Evolutionary conservation across 768 basidiomycete species (phyloP), one percentile per base, ranked within the genome.

Genomic region (Amanita thiersii): DNA sequence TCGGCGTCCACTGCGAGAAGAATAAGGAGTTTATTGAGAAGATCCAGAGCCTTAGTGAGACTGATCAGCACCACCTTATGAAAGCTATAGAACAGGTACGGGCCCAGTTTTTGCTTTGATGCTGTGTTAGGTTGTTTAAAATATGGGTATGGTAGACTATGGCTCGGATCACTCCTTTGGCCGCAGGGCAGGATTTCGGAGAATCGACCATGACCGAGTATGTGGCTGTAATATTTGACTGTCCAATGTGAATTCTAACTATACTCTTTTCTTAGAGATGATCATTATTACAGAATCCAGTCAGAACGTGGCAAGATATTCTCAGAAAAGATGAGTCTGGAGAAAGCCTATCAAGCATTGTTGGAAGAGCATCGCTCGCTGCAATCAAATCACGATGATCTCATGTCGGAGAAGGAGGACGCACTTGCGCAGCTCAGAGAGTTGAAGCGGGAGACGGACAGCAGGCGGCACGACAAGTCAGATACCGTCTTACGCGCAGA

Each of bases 11-110:
- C 61, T 91, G 86, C 54, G 83, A 86, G 57, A 76, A 76, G 58
- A 93, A 93, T 54, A 79, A 89, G 64, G 77, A 81, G 48, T 84
- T 93, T 50, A 91, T 97, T 47, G 81, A 79, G 56, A 85, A 79
- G 62, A 97, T 97, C 25, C 91, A 93, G 53, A 72, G 75, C 2
- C 60, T 96, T 47, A 82, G 76, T 46, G 86, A 94, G 59, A 70
- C 64, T 12, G 81, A 91, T 54, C 92, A 96, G 63, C 86, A 90
- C 56, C 71, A 79, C 54, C 65, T 96, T 40, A 97, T 96, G 93
- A 83, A 76, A 60, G 86, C 88, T 29, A 94, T 96, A 45, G 92
- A 96, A 60, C 85, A 88, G 71, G 91, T 88, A 45, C 23, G 29
- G 40, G 33, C 17, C 12, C n/a, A 15, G 17, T 19, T 11, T 6